Evolutionary conservation across 805 yeast species (phyloP).

Genomic region (Teunomyces lycoperdinae): DNA sequence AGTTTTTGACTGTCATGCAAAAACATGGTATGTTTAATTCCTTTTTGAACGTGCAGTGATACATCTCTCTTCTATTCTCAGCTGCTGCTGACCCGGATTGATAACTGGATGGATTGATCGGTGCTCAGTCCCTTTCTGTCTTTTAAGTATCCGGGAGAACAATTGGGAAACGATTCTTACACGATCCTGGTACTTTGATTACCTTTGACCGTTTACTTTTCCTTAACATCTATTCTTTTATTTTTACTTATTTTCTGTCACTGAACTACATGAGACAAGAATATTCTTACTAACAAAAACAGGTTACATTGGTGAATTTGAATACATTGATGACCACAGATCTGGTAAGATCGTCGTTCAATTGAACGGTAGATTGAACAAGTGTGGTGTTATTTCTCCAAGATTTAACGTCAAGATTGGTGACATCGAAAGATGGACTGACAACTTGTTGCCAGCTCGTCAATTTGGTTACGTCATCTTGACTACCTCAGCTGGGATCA

Average conservation of each 20-base stretch:
- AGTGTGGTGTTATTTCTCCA: constrained; percentile 27
- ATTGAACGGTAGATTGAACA: constrained; percentile 79
- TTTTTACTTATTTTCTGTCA: background rate
- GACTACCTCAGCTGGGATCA: constrained; percentile 27
- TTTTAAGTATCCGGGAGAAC: constrained; percentile 95
- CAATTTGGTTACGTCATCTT: constrained; percentile 25
- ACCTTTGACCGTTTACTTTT: constrained; percentile 60
- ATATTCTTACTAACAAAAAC: constrained; percentile 17
- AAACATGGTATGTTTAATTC: constrained; percentile 64
- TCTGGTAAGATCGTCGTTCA: constrained; percentile 96
- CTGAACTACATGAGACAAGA: background rate
- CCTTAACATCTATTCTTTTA: constrained; percentile 47
- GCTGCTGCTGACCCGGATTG: constrained; percentile 64
- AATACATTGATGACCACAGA: constrained; percentile 98
- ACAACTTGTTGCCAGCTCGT: constrained; percentile 29
- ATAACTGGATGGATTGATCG: constrained; percentile 97
- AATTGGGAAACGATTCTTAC: constrained; percentile 65
- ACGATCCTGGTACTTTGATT: constrained; percentile 44
- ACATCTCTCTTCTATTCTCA: background rate
- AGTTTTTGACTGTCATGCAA: constrained; percentile 95
- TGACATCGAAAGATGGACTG: constrained; percentile 26
- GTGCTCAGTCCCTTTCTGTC: constrained; percentile 90
- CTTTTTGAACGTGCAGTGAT: background rate
- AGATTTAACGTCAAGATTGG: constrained; percentile 25
- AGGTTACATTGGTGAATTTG: constrained; percentile 93